Conservation (phyloP, 2,329 filamentous ascomycete species). For the Beauveria rudraprayagi region DNA sequence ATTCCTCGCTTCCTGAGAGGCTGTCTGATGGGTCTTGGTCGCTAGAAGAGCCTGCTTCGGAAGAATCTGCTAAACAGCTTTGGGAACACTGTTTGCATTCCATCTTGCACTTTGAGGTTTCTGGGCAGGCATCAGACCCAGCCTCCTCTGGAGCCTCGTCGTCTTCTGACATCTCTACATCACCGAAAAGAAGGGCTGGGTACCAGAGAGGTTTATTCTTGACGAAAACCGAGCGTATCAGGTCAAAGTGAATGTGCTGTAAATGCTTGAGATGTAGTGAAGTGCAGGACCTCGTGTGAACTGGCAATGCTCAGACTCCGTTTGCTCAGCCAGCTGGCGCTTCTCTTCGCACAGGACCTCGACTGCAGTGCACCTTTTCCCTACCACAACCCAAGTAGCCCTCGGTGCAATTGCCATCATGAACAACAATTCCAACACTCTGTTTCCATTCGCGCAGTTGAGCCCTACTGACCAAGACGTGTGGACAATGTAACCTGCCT, state of each 20-base stretch:
- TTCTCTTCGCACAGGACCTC: neutral
- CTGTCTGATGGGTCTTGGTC: neutral
- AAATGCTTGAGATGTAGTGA: neutral
- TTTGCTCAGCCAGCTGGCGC: neutral
- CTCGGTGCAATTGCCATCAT: too few species aligned
- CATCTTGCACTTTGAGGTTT: neutral
- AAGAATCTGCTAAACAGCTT: neutral
- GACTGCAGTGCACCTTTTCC: neutral
- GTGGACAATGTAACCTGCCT: neutral
- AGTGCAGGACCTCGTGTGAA: neutral
- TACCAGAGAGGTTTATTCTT: too few species aligned
- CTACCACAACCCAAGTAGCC: too few species aligned
- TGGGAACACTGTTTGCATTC: neutral
- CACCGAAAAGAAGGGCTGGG: neutral
- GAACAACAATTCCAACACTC: too few species aligned
- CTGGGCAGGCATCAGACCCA: neutral
- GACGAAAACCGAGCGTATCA: neutral
- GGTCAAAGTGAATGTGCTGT: too few species aligned
- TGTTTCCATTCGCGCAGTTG: too few species aligned
- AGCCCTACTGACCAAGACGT: neutral
- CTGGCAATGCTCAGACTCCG: neutral
- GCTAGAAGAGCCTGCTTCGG: neutral
- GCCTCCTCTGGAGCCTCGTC: neutral
- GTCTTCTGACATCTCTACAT: neutral
- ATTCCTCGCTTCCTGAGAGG: neutral